Evolutionary conservation across 495 filamentous ascomycete genomes (phyloP), one percentile per base, ranked within the genome.

Genomic region (Ramalina intermedia): DNA sequence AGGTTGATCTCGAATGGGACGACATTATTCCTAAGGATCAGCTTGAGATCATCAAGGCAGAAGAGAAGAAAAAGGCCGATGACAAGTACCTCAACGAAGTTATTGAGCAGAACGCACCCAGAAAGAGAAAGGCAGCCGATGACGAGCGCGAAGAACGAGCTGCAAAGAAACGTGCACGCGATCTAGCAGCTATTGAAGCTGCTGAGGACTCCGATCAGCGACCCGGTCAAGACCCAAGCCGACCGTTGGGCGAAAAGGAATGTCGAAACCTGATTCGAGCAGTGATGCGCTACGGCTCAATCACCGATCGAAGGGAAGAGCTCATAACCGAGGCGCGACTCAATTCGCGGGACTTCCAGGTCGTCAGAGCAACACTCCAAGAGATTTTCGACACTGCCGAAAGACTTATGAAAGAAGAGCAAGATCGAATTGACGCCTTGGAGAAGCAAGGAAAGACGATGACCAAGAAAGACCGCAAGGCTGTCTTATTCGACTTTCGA

Each of bases 381-480:
- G 83, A 88, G 39, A 79, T 96, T 36, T 80, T 84, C 7, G 71
- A 74, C 33, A 84, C 81, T 54, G 85, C 82, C 24, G 66, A 75
- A 11, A 69, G 72, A 42, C 69, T 87, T 5, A 75, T 88, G 13
- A 72, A 77, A 41, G 84, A 86, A 43, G 85, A 93, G 38, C 61
- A 71, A 13, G 66, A 70, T 6, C 68, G 74, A 48, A 63, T 83
- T 17, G 74, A 77, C 24, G 71, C 70, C 3, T 60, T 80, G 42
- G 80, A 86, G 64, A 75, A 76, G 42, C 73, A 79, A 46, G 81
- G 82, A 58, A 85, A 87, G 58, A 73, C 79, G 7, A 54, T 84
- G 4, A 94, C 89, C 0, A 96, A 96, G 68, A 98, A 96, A 60
- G 90, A 96, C 59, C 87, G 84, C 63, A 96, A 96, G 58, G 90